phyloP scores from a whole-genome alignment of 108 stramenopile species.

The Epithemia pelagica region DNA sequence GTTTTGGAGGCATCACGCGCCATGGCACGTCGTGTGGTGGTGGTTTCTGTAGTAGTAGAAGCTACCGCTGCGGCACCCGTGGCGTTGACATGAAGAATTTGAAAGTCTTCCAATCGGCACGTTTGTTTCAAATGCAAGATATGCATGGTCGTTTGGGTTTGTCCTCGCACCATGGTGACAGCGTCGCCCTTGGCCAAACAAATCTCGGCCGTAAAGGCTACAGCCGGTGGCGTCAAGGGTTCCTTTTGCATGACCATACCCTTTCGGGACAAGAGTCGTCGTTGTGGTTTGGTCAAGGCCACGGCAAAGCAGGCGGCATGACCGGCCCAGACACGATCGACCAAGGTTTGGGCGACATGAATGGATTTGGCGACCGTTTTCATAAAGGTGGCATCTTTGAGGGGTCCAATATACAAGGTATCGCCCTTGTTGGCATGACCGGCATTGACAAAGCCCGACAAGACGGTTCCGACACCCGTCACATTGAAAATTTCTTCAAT shows the following conservation, averaged over 20 bases:
- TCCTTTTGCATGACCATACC: constrained; percentile 78
- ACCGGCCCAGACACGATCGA: constrained; percentile 62
- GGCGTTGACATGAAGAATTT: constrained; percentile 58
- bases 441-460: constrained; percentile 77
- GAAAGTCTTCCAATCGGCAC: constrained; percentile 64
- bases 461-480: constrained; percentile 75
- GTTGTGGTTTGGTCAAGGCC: constrained; percentile 68
- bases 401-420: constrained; percentile 74
- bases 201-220: constrained; percentile 83
- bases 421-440: constrained; percentile 65
- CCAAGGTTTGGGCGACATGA: constrained; percentile 74
- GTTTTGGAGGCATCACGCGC: no score
- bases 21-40: no score
- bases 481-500: constrained; percentile 83
- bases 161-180: constrained; percentile 80
- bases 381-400: constrained; percentile 72
- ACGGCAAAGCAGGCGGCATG: constrained; percentile 78
- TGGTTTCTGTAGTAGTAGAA: no score
- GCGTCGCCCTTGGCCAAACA: constrained; percentile 82
- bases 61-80: no score
- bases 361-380: constrained; percentile 82
- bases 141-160: constrained; percentile 82
- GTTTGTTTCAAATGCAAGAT: constrained; percentile 80
- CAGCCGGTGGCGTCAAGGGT: constrained; percentile 57
- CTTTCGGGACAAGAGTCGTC: constrained; percentile 65